Evolutionary conservation across 2,329 filamentous ascomycete species (phyloP).

Genomic region (Didymella sp.): DNA sequence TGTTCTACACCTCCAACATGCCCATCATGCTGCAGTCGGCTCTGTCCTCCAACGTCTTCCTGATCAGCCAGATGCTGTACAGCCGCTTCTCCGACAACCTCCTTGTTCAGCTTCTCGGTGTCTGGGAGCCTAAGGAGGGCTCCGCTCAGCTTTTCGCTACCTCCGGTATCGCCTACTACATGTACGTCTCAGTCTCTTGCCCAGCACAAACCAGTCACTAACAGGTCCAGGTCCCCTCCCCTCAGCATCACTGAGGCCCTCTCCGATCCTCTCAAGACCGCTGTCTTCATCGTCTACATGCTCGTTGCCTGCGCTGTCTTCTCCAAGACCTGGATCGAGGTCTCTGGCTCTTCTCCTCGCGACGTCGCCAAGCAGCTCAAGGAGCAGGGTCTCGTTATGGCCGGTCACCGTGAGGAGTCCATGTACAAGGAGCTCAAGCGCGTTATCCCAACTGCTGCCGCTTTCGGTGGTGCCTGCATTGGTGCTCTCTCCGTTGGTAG

Average conservation of each 20-base stretch:
- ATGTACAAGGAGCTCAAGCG: conserved; percentile 99
- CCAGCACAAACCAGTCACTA: conserved; percentile 18
- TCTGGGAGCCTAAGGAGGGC: conserved; percentile 97
- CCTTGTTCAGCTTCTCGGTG: conserved; percentile 93
- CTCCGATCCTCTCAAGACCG: conserved; percentile 94
- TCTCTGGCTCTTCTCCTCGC: conserved; percentile 94
- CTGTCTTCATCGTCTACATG: conserved; percentile 97
- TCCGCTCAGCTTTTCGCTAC: conserved; percentile 93
- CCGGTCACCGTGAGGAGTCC: conserved; percentile 98
- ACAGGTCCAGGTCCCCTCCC: conserved; percentile 71
- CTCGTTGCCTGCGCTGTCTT: conserved; percentile 96
- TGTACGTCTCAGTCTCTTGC: conserved; percentile 58
- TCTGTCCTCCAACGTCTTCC: conserved; percentile 97
- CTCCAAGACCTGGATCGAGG: conserved; percentile 99
- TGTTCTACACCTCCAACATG: conserved; percentile 99
- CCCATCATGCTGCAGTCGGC: conserved; percentile 99
- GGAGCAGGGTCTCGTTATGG: conserved; percentile 99
- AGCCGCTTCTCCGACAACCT: conserved; percentile 99
- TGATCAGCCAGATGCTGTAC: conserved; percentile 99
- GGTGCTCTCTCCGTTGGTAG: conserved; percentile 94
- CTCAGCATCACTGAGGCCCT: conserved; percentile 97
- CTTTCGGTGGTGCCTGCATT: conserved; percentile 98
- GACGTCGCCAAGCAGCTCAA: conserved; percentile 99
- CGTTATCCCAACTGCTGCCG: conserved; percentile 96
- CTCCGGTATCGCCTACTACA: conserved; percentile 98